Base-by-base conservation (phyloP, 371 early-diverging fungal genomes). In the Circinella minor region DNA sequence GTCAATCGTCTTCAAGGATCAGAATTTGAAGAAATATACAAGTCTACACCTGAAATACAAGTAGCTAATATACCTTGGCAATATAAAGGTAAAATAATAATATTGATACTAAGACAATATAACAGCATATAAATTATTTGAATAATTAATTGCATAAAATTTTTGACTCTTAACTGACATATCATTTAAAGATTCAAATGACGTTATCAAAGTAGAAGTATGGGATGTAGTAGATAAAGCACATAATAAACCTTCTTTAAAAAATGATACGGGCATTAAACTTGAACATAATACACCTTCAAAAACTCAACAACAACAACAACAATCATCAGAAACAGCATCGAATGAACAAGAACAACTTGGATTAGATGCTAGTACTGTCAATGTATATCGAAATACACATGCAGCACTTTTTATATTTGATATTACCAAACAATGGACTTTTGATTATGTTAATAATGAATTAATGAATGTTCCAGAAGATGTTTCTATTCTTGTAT, bases 161-260 rank as follows among this genome's bases (percentile, higher is more conserved):
- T 27, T 27, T 27, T 15, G 51, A n/a, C 51, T 15, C 14, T 13
- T 51, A n/a, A 5, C 51, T 51, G 1, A 51, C 8, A 51, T n/a
- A 8, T 51, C 51, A 34, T 17, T 57, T 60, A 51, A 51, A 86
- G 88, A 84, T 17, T 80, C 86, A 27, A 84, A 78, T 68, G 89
- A 89, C 73, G 81, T 90, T 36, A 88, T 90, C 63, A 90, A 90
- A 70, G 84, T 90, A 55, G 90, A 90, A 66, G 76, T 90, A 18
- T 90, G 90, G 90, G 90, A 90, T 77, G 89, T 90, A 0, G 89
- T 90, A 4, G 90, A 90, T 71, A 87, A 86, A 34, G 89, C 80
- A 10, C 76, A 80, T 49, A 84, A 82, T 55, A 80, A 80, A 14
- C 57, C 55, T 14, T 61, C 65, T 3, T 48, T 67, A 36, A 73